These are phyloP conservation scores for Fusarium humuli DNA, from an alignment of 2,329 filamentous ascomycete species.

Conservation along the genomic window DNA sequence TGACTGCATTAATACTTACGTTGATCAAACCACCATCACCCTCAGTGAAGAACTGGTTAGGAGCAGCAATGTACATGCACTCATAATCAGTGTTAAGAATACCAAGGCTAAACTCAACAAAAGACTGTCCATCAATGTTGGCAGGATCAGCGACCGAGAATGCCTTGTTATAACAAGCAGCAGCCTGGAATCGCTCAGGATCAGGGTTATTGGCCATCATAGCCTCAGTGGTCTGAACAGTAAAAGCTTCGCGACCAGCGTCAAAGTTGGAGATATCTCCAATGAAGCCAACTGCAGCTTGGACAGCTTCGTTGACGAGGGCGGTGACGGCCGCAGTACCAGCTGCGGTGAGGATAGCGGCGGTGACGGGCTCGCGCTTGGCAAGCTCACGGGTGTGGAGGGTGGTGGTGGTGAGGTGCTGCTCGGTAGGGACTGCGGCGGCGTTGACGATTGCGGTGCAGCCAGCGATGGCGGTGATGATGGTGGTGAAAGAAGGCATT, in stretches of 20 bases:
- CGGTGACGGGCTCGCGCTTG: neutral
- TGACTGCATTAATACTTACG: neutral
- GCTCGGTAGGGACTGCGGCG: neutral
- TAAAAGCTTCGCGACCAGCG: slow-evolving; percentile 7
- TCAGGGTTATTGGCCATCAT: slow-evolving; percentile 15
- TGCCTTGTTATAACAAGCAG: slow-evolving; percentile 9
- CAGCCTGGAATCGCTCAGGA: neutral
- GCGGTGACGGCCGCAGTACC: slow-evolving; percentile 1
- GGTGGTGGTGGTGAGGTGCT: neutral
- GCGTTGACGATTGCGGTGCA: slow-evolving; percentile 1
- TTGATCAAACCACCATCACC: slow-evolving; percentile 14
- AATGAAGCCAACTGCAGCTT: neutral
- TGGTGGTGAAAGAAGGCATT: slow-evolving; percentile 6
- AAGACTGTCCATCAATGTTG: slow-evolving; percentile 17
- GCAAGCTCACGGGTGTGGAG: neutral
- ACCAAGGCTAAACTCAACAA: neutral
- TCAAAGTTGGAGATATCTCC: slow-evolving; percentile 13
- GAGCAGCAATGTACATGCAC: slow-evolving; percentile 21
- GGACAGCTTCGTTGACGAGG: neutral
- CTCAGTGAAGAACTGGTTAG: slow-evolving; percentile 15
- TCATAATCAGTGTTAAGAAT: slow-evolving; percentile 20
- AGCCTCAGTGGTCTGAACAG: neutral
- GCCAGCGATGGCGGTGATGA: neutral
- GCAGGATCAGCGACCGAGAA: slow-evolving; percentile 11
- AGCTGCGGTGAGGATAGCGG: slow-evolving; percentile 6